These are phyloP conservation scores for Candida mattraensis DNA, from an alignment of 805 yeast species.

Conservation along the genomic window DNA sequence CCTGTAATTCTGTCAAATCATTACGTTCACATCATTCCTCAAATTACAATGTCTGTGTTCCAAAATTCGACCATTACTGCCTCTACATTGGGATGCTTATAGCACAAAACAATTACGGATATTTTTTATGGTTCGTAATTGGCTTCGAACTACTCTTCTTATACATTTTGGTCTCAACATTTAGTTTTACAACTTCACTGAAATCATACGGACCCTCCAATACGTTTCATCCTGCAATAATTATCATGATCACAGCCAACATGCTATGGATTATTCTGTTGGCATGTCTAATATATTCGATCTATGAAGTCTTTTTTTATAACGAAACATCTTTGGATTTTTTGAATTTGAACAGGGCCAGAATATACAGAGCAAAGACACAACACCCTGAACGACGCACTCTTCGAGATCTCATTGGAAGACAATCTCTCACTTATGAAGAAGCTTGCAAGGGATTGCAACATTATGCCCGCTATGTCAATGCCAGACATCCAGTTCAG, in stretches of 20 bases:
- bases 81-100: slow-evolving; percentile 71
- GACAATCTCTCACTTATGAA: neutral
- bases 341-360: slow-evolving; percentile 18
- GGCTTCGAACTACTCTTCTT: slow-evolving; percentile 40
- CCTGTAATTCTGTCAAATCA: slow-evolving; percentile 64
- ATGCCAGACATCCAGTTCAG: slow-evolving; percentile 35
- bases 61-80: slow-evolving; percentile 83
- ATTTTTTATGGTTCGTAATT: slow-evolving; percentile 54
- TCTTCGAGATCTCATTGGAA: slow-evolving; percentile 3
- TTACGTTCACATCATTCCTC: slow-evolving; percentile 72
- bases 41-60: slow-evolving; percentile 55
- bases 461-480: slow-evolving; percentile 41
- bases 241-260: slow-evolving; percentile 40
- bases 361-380: slow-evolving; percentile 15
- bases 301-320: slow-evolving; percentile 40
- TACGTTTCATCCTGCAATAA: slow-evolving; percentile 25
- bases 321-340: slow-evolving; percentile 61
- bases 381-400: slow-evolving; percentile 21
- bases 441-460: slow-evolving; percentile 8
- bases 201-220: slow-evolving; percentile 23
- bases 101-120: slow-evolving; percentile 63
- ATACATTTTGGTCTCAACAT: slow-evolving; percentile 39
- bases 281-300: slow-evolving; percentile 38
- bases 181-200: slow-evolving; percentile 31
- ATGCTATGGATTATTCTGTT: slow-evolving; percentile 49